Percentiles rank a stretch among this genome's conserved stretches.
phyloP scores from a whole-genome alignment of 2,329 filamentous ascomycete genomes.

The Fusarium secorum region DNA sequence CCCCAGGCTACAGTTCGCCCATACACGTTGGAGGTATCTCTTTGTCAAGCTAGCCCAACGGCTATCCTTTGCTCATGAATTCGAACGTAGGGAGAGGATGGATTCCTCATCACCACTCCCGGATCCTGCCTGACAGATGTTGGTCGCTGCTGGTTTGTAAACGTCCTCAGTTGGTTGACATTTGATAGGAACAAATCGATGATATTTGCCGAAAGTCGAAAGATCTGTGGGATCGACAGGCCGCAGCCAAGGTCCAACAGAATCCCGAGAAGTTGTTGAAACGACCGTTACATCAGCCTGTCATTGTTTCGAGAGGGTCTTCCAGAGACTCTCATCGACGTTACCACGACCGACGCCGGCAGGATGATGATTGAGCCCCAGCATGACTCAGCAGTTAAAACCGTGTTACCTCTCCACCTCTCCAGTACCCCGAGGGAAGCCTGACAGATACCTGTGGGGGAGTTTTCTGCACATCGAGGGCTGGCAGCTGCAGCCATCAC shows the following conservation, averaged over 20 bases:
- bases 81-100: constrained; percentile 63
- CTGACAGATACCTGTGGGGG: constrained; percentile 1
- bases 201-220: constrained; percentile 68
- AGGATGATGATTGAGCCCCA: constrained; percentile 35
- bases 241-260: constrained; percentile 57
- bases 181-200: constrained; percentile 65
- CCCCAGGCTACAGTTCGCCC: constrained; percentile 65
- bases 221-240: constrained; percentile 64
- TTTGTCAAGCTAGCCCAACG: constrained; percentile 25
- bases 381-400: constrained; percentile 8
- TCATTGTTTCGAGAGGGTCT: constrained; percentile 53
- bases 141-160: constrained; percentile 43
- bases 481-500: constrained; percentile 7
- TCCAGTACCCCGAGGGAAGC: constrained; percentile 5
- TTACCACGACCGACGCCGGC: constrained; percentile 41
- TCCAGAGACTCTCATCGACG: constrained; percentile 38
- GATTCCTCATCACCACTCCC: constrained; percentile 66
- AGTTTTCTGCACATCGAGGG: not conserved
- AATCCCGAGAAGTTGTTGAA: constrained; percentile 60
- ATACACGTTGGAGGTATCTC: constrained; percentile 63
- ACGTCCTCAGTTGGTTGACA: constrained; percentile 28
- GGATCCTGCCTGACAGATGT: constrained; percentile 67
- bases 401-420: not conserved
- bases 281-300: constrained; percentile 64
- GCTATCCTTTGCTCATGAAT: constrained; percentile 37